phyloP scores from a whole-genome alignment of 2,329 filamentous ascomycete genomes.

The Apiospora koreana region DNA sequence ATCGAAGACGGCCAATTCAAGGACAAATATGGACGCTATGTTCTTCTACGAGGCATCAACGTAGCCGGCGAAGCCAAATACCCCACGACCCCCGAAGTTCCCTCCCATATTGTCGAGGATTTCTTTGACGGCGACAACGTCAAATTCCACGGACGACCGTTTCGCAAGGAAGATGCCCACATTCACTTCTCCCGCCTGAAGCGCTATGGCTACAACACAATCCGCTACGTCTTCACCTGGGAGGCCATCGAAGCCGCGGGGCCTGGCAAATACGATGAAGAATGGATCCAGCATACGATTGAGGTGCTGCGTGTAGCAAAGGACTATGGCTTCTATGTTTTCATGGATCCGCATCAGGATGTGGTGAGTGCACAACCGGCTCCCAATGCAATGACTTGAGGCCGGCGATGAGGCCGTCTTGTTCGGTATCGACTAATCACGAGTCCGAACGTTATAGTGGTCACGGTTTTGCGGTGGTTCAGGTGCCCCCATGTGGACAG shows the following conservation, averaged over 20 bases:
- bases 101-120: conserved; percentile 73
- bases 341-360: conserved; percentile 99
- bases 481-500: conserved; percentile 94
- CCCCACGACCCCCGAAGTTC: conserved; percentile 76
- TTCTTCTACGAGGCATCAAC: conserved; percentile 92
- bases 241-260: conserved; percentile 95
- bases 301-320: conserved; percentile 81
- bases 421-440: background rate
- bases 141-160: conserved; percentile 85
- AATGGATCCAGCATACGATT: conserved; percentile 91
- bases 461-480: conserved; percentile 92
- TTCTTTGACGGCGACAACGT: conserved; percentile 95
- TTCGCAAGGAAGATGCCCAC: conserved; percentile 79
- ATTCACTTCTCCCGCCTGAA: conserved; percentile 83
- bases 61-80: conserved; percentile 89
- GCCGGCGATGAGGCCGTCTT: background rate
- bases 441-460: conserved; percentile 58
- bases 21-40: conserved; percentile 78
- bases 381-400: background rate
- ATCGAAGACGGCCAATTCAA: conserved; percentile 87
- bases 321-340: conserved; percentile 90
- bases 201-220: conserved; percentile 92
- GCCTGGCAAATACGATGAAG: conserved; percentile 89
- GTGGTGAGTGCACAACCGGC: conserved; percentile 60
- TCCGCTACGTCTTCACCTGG: conserved; percentile 97